A percentile compares a stretch with the other conserved stretches of the same genome.
These are phyloP conservation scores for Lepiota venenata DNA, from an alignment of 768 basidiomycete species.

Conservation along the genomic window DNA sequence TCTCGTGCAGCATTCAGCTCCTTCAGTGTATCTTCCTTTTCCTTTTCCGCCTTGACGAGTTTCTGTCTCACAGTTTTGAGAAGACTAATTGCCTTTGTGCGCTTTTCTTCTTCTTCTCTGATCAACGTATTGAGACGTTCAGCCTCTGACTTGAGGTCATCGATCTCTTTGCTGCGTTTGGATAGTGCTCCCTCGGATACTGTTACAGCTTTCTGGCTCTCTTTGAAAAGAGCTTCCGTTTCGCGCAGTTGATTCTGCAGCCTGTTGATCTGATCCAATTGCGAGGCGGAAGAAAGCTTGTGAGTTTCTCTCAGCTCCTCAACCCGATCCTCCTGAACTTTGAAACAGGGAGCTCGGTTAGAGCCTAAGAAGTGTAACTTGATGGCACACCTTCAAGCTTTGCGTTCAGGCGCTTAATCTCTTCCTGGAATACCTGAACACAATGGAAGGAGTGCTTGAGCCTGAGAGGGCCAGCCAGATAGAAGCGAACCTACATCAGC, in stretches of 20 bases:
- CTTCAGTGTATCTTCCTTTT: constrained; percentile 73
- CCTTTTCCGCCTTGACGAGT: constrained; percentile 94
- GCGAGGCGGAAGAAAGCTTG: constrained; percentile 74
- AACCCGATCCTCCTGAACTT: constrained; percentile 82
- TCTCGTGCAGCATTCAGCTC: constrained; percentile 52
- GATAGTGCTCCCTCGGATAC: constrained; percentile 46
- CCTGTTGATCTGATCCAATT: constrained; percentile 67
- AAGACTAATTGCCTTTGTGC: constrained; percentile 87
- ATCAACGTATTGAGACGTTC: constrained; percentile 55
- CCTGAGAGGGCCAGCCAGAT: background rate
- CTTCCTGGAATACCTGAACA: constrained; percentile 64
- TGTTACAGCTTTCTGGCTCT: constrained; percentile 45
- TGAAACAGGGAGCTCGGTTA: background rate
- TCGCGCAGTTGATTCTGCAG: constrained; percentile 67
- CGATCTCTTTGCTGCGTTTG: constrained; percentile 52
- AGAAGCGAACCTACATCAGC: constrained; percentile 49
- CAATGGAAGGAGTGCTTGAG: background rate
- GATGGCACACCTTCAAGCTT: constrained; percentile 66
- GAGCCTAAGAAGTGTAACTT: background rate
- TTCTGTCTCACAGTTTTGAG: constrained; percentile 96
- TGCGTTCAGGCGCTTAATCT: constrained; percentile 69
- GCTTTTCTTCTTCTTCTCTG: constrained; percentile 97
- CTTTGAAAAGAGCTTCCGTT: constrained; percentile 65
- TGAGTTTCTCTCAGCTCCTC: constrained; percentile 87
- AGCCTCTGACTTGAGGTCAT: constrained; percentile 60